Evolutionary conservation across 176 grass and related monocot species (phyloP).

Genomic region (Saccharum spontaneum): DNA sequence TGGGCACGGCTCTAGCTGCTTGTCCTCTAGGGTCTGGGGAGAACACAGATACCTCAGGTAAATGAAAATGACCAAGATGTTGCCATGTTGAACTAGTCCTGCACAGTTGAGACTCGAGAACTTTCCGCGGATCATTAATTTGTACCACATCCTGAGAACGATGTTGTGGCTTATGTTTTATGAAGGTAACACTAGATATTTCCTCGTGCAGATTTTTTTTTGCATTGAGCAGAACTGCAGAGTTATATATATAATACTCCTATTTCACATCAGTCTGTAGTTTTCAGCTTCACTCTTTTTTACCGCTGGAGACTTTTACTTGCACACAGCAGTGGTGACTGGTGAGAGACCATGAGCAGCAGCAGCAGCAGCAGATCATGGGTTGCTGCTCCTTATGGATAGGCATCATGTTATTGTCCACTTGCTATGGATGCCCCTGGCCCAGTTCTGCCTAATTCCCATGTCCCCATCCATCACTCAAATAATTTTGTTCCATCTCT

Average conservation of each 20-base stretch:
- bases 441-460: slow-evolving; percentile 30
- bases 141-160: background rate
- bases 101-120: background rate
- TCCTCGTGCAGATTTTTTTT: background rate
- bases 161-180: background rate
- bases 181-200: background rate
- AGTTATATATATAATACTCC: background rate
- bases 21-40: background rate
- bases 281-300: background rate
- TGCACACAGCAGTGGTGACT: background rate
- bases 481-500: background rate
- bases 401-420: slow-evolving; percentile 38
- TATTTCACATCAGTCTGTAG: background rate
- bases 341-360: background rate
- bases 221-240: background rate
- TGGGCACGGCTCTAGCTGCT: background rate
- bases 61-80: background rate
- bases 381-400: slow-evolving; percentile 28
- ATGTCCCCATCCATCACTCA: slow-evolving; percentile 26
- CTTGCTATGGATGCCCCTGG: slow-evolving; percentile 17
- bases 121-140: background rate
- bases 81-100: background rate
- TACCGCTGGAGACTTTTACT: background rate
- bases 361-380: background rate
- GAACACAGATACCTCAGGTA: background rate